Percentiles rank a stretch among this genome's conserved stretches.
Evolutionary conservation across 2,329 filamentous ascomycete genomes (phyloP).

Genomic region (Penicillium sp.): DNA sequence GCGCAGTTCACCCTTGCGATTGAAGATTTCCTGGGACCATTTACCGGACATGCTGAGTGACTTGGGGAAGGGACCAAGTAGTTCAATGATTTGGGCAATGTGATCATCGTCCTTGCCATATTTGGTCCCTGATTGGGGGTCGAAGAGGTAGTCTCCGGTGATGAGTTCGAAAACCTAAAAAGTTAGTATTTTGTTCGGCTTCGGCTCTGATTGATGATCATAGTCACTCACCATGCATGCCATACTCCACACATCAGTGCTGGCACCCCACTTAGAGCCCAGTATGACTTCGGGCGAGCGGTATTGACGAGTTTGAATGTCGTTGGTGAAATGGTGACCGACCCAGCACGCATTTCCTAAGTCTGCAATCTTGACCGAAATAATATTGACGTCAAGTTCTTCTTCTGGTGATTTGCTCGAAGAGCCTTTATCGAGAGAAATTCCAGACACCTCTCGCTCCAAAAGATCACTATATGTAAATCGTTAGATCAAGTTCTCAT

Average conservation of each 20-base stretch:
- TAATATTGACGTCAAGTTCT: conserved; percentile 62
- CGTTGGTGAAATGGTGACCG: conserved; percentile 97
- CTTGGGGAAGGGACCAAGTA: conserved; percentile 90
- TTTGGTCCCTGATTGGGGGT: conserved; percentile 96
- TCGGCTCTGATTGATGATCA: not conserved
- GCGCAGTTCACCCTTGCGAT: conserved; percentile 90
- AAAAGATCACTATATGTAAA: conserved; percentile 69
- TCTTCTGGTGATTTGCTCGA: conserved; percentile 28
- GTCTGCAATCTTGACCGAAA: conserved; percentile 98
- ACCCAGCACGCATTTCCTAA: conserved; percentile 98
- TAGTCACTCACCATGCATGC: conserved; percentile 79
- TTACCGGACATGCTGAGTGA: conserved; percentile 88
- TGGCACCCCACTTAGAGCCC: conserved; percentile 97
- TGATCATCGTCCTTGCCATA: conserved; percentile 99
- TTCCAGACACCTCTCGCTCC: conserved; percentile 89
- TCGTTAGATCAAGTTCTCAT: conserved; percentile 12
- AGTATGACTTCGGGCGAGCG: conserved; percentile 95
- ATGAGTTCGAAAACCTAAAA: conserved; percentile 90
- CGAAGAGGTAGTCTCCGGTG: conserved; percentile 96
- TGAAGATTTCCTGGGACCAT: conserved; percentile 99
- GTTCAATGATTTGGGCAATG: conserved; percentile 97
- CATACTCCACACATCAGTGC: conserved; percentile 99
- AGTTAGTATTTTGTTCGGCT: conserved; percentile 4
- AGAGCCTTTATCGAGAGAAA: conserved; percentile 79
- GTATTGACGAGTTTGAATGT: conserved; percentile 97